Base-by-base conservation (phyloP, 1,139 yeast genomes). In the Wickerhamomyces sp. region DNA sequence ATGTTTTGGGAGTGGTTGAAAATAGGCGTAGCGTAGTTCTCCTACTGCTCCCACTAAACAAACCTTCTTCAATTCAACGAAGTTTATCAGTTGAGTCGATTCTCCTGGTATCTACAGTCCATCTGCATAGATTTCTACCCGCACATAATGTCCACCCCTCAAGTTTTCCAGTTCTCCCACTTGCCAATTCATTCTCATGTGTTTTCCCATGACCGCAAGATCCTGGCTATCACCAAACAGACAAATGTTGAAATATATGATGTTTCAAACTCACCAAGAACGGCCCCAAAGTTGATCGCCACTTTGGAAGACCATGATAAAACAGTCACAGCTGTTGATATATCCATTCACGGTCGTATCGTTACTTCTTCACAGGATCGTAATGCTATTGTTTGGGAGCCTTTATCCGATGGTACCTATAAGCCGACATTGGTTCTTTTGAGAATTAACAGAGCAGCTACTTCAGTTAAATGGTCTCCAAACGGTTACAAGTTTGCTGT, bases 291-390 rank as follows among this genome's bases (percentile, higher is more conserved):
- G 38, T 56, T 70, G 42, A 64, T 85, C 38, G 71, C 93, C 21
- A 70, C 72, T 4, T 70, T 91, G 52, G 63, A 70, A 29, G 95
- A 87, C 45, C 99, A 93, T 59, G 98, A 91, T 62, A 89, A 89
- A 60, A 79, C 93, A 4, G 93, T 93, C 32, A 91, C 98, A 11
- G 88, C 96, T 0, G 88, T 93, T 25, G 99, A 93, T 55, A 80
- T 93, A 49, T 84, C 96, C 18, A 70, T 76, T 18, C 87, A 86
- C 49, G 96, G 96, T 29, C 78, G 83, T 55, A 86, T 93, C 50
- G 93, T 91, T 52, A 91, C 98, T 20, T 89, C 97, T 59, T 89
- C 98, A 5, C 97, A 93, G 63, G 99, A 93, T 61, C 75, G 99
- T 61, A 93, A 93, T 54, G 98, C 98, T 6, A 74, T 89, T 51